Percentiles rank a stretch among this genome's conserved stretches.
These are phyloP conservation scores for Protoeuglena noctilucae DNA, from an alignment of 139 green algal species.

Conservation along the genomic window DNA sequence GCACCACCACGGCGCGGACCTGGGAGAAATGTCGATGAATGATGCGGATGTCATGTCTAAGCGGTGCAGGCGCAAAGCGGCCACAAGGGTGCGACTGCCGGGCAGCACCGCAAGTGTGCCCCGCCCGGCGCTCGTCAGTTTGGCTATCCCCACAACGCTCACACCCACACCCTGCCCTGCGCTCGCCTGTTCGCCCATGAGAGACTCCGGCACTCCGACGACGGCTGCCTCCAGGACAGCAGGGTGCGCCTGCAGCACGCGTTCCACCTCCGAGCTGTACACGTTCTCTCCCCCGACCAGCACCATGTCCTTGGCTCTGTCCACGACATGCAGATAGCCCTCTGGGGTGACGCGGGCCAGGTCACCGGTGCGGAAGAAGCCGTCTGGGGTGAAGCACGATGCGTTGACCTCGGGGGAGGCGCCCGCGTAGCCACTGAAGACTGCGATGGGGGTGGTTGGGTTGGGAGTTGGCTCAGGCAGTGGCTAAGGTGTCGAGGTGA, in stretches of 20 bases:
- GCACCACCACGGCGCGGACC: slow-evolving; percentile 12
- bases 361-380: slow-evolving; percentile 60
- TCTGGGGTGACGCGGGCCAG: slow-evolving; percentile 22
- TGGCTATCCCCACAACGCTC: too few relatives aligned
- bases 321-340: slow-evolving; percentile 64
- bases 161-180: too few relatives aligned
- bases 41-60: too few relatives aligned
- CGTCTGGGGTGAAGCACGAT: slow-evolving; percentile 30
- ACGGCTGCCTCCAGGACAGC: slow-evolving; percentile 47
- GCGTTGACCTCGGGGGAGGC: slow-evolving; percentile 22
- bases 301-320: slow-evolving; percentile 81
- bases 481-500: too few relatives aligned
- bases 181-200: slow-evolving; percentile 76
- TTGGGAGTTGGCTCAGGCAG: too few relatives aligned
- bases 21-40: too few relatives aligned
- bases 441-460: too few relatives aligned
- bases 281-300: slow-evolving; percentile 71
- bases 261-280: slow-evolving; percentile 73
- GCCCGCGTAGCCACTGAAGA: too few relatives aligned
- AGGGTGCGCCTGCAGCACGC: slow-evolving; percentile 46
- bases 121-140: too few relatives aligned
- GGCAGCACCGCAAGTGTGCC: too few relatives aligned
- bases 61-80: too few relatives aligned
- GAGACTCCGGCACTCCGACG: slow-evolving; percentile 47
- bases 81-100: too few relatives aligned